Base-by-base conservation (phyloP, 305 asterid genomes). In the Solanum aculeatissimum region DNA sequence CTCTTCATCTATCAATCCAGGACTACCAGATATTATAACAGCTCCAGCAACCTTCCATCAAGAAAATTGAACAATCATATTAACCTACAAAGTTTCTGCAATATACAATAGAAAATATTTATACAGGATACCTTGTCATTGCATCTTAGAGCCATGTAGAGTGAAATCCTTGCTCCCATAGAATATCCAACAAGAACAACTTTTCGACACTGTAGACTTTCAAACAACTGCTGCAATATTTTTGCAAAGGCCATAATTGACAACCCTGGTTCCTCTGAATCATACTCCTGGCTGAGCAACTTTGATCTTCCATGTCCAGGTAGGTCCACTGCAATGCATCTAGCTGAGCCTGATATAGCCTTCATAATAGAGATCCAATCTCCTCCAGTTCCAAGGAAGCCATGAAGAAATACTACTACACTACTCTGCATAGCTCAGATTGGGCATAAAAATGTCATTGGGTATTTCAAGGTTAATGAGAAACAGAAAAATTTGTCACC, bases 331-430 rank as follows among this genome's bases (percentile, higher is more conserved):
- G 99, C 97, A 83, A 97, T 87, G 89, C 98, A 95, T 89, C 96
- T 88, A 21, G 90, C 86, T 82, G 96, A 93, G 88, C 92, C 85
- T 54, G 99, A 95, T 53, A 95, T 47, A 60, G 97, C 90, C 88
- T 95, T 95, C 99, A 95, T 97, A 75, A 92, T 85, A 4, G 99
- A 98, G 54, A 91, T 65, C 98, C 98, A 97, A 86, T 97, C 99
- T 86, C 58, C 88, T n/a, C 95, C 87, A 27, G 90, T 90, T 89
- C 99, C 99, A 18, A 97, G 97, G 90, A 95, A 97, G 27, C 99
- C 99, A 51, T 97, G 99, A 84, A 97, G 97, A 88, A 97, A 95
- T 85, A 97, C 92, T 0, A 93, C 88, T 43, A 91, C 90, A 75
- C 58, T 87, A 78, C 90, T 95, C 99, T 96, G 97, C 86, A 85